Evolutionary conservation across 1,139 yeast species (phyloP).

Genomic region (Kodamaea plutei): DNA sequence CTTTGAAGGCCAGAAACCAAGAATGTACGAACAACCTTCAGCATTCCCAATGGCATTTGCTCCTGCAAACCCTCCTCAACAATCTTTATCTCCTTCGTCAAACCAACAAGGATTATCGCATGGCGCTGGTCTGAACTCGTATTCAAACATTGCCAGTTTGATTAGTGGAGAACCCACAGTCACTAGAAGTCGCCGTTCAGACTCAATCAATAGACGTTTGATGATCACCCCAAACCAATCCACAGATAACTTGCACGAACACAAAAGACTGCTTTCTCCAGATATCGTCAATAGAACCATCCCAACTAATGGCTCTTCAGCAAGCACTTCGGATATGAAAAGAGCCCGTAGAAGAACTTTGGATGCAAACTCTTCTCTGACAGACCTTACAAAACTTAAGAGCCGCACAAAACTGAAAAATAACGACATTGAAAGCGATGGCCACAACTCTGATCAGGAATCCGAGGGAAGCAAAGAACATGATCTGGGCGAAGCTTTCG

Average conservation of each 20-base stretch:
- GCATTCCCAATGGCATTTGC: no score
- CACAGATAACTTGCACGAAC: conserved; percentile 16
- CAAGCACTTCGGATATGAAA: conserved; percentile 17
- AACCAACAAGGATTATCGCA: neutral
- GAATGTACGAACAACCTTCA: conserved; percentile 9
- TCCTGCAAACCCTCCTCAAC: neutral
- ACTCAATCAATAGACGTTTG: conserved; percentile 9
- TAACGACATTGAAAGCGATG: conserved; percentile 8
- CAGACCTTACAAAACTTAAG: conserved; percentile 10
- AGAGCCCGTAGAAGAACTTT: conserved; percentile 21
- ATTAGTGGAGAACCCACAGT: conserved; percentile 3
- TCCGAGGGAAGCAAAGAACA: conserved; percentile 7
- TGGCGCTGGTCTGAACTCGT: conserved; percentile 2
- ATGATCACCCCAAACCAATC: conserved; percentile 19
- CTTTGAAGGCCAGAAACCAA: conserved; percentile 26
- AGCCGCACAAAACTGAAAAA: conserved; percentile 8
- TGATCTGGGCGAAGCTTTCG: conserved; percentile 15
- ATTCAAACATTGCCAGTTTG: conserved; percentile 7
- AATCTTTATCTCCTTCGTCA: neutral
- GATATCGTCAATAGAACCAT: conserved; percentile 16
- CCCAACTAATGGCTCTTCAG: conserved; percentile 14
- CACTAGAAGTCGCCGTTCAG: conserved; percentile 8
- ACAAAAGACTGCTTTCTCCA: conserved; percentile 19
- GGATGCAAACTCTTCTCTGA: conserved; percentile 7
- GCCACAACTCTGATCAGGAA: conserved; percentile 6